Evolutionary conservation across 371 early-diverging fungal species (phyloP).

Genomic region (Zychaea mexicana): DNA sequence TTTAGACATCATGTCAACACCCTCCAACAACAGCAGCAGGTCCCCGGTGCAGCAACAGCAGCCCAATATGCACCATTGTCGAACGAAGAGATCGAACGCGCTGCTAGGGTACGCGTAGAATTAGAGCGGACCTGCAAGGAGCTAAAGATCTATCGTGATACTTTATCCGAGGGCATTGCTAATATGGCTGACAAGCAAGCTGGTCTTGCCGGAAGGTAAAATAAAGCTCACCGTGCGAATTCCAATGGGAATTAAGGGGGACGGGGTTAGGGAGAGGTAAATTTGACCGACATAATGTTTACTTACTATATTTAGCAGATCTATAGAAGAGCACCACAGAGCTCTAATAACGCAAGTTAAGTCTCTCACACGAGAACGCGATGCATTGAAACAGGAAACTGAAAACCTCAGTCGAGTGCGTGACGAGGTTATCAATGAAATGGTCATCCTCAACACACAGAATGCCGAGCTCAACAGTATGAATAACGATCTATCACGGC

Average conservation of each 20-base stretch:
- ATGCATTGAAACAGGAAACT: slow-evolving; percentile 25
- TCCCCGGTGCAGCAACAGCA: slow-evolving; percentile 13
- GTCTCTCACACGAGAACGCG: slow-evolving; percentile 34
- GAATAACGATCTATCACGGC: slow-evolving; percentile 58
- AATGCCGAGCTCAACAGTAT: slow-evolving; percentile 55
- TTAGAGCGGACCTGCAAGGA: slow-evolving; percentile 41
- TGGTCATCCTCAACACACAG: slow-evolving; percentile 53
- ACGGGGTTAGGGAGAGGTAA: not conserved
- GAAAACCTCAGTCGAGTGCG: slow-evolving; percentile 27
- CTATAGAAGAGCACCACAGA: slow-evolving; percentile 12
- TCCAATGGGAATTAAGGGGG: no score
- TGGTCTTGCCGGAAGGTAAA: slow-evolving; percentile 29
- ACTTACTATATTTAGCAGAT: not conserved
- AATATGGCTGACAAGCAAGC: slow-evolving; percentile 38
- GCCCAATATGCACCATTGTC: slow-evolving; percentile 22
- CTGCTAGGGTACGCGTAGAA: slow-evolving; percentile 33
- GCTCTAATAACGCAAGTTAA: slow-evolving; percentile 31
- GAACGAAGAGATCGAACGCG: slow-evolving; percentile 41
- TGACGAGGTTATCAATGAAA: slow-evolving; percentile 52
- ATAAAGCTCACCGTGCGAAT: not conserved
- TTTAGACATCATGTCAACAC: slow-evolving; percentile 34
- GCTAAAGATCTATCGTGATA: slow-evolving; percentile 34
- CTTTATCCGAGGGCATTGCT: slow-evolving; percentile 17
- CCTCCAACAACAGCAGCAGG: slow-evolving; percentile 22
- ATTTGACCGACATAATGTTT: no score